Base-by-base conservation (phyloP, 2,329 filamentous ascomycete species). In the Exophiala oligosperma region DNA sequence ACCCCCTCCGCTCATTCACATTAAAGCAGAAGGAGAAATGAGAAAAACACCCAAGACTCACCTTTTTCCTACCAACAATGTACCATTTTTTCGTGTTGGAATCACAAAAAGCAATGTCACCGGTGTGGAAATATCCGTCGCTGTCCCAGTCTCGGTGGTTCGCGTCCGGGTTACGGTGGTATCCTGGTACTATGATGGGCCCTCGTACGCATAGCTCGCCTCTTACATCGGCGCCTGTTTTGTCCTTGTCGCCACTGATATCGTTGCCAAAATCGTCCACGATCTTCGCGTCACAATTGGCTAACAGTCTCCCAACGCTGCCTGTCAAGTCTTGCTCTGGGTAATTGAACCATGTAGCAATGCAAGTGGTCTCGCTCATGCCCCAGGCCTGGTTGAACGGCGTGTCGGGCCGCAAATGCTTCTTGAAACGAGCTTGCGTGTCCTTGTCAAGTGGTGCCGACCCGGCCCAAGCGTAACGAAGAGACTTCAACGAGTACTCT, bases 21-120 rank as follows among this genome's bases (percentile, higher is more conserved):
- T 17, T 17, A 17, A 17, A 17, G 17, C 17, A 17, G 17, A 17
- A 17, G 17, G 17, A 17, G 17, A 17, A 17, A 17, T 17, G 17
- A 17, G 17, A 17, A 17, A 17, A 17, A 17, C 17, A 67, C 32
- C 65, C 64, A 29, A 68, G 66, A 56, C 67, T 47, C 46, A 68
- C 67, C 57, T 71, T 59, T 44, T 59, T 62, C 12, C 56, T 41
- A 28, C 56, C 60, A 14, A 62, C 60, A 23, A 62, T 62, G 29
- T 91, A 87, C 49, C 96, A 72, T 68, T 96, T 92, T 72, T 52
- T 57, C 2, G 54, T 96, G 90, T 64, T 86, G 76, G 2, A 81
- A 80, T 11, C 94, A 76, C 2, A 93, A 76, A 0, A 88, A 0
- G 73, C 79, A 23, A 85, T 77, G 61, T 85, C 83, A 0, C 83